Evolutionary conservation across 805 yeast genomes (phyloP), one percentile per base, ranked within the genome.

Genomic region (Phaffomyces opuntiae): DNA sequence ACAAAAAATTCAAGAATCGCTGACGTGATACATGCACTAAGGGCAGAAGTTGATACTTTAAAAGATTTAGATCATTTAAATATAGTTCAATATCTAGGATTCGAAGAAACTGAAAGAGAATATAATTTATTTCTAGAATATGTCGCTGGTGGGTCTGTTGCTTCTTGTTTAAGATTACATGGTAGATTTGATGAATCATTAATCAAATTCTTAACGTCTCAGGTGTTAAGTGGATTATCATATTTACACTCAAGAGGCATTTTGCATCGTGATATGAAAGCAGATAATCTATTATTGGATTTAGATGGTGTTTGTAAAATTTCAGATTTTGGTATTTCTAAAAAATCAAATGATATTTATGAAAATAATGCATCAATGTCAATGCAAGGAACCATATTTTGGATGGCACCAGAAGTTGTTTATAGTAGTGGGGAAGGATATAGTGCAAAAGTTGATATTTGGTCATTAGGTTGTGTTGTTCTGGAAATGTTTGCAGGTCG

Each of bases 401-500:
- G 99, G 99, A 93, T 93, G 99, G 99, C 99, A 1, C 99, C 99
- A 0, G 99, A 93, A 61, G 96, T 95, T 52, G 89, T 93, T 42
- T 91, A 89, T 61, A 88, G 87, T 48, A 81, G 78, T 56, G 31
- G 31, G 31, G 93, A 84, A 61, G 99, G 99, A 0, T 93, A 93
- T 62, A 87, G 95, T 69, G 99, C 99, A 19, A 93, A 93, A 65
- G 89, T 93, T 24, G 99, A 93, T 65, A 90, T 93, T 36, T 93
- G 99, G 99, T 90, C 98, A 0, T 65, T 91, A 24, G 99, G 99
- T 1, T 93, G 99, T 69, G 96, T 93, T 39, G 95, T 93, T 25
- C 63, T 93, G 43, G 99, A 93, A 64, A 93, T 93, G 98, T 89
- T 86, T 72, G 96, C 96, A 0, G 99, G 98, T 2, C 79, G 89